Base-by-base conservation (phyloP, 1,284 basidiomycete species). In the Bondarzewia mesenterica region DNA sequence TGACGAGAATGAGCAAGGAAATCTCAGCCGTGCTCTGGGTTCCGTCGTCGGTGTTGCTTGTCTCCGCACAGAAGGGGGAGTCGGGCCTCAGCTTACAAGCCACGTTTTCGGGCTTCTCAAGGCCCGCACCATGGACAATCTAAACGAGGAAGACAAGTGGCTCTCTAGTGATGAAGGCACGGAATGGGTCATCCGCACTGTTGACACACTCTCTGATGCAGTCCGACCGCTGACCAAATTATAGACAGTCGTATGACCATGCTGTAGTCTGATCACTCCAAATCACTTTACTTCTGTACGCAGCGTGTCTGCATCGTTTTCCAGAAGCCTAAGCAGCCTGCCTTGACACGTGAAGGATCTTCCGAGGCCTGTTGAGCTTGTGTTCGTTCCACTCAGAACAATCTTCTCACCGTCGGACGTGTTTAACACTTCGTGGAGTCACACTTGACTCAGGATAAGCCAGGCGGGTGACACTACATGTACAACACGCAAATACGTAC, bases 51-150 rank as follows among this genome's bases (percentile, higher is more conserved):
- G 90, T 39, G 86, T 92, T 50, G 85, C 93, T n/a, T 88, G 91
- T 54, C 77, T 99, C 46, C 82, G 95, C 52, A 85, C 93, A 6
- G 89, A 95, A 62, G 85, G 81, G 27, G 77, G 89, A 44, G 93
- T 98, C 49, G 92, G 84, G 15, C 91, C 93, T 7, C 95, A 98
- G 64, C 77, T 97, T 49, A 87, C 76, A 8, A 90, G 86, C 61
- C 95, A 99, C 64, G 87, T 93, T 40, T 96, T 93, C 66, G 95
- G 95, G 16, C 75, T 99, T 59, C 80, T 93, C 56, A 93, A 93
- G 63, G 90, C 90, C 27, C 82, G 84, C 46, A 61, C 75, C 42
- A 68, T 68, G 39, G 71, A 75, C 49, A 73, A 72, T 22, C 73
- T 83, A 58, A 80, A 71, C 52, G 74, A 78, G 57, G 93, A 93